Evolutionary conservation across 352 stramenopile genomes (phyloP), one percentile per base, ranked within the genome.

Genomic region (Peronospora tabacina): DNA sequence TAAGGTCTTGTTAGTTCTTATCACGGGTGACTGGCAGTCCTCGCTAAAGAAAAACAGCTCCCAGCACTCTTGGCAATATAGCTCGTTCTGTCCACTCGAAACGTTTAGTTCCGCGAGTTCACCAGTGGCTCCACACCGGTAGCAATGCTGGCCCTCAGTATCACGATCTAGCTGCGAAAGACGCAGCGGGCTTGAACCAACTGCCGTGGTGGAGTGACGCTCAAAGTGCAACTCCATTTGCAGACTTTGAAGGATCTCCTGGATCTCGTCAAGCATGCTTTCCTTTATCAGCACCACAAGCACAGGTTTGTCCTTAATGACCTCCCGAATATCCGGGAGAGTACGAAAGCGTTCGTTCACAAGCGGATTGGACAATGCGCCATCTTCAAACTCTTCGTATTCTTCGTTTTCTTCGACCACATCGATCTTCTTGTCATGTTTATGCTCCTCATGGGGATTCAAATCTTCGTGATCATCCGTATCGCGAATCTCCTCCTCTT

Each of bases 141-240:
- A 72, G 52, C 75, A 88, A 33, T 66, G 53, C 42, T 69, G 42
- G 7, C 42, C 62, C 26, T 56, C 67, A 15, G 52, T 58, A 22
- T 61, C 61, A 26, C 45, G 39, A n/a, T 38, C 49, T 22, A 42
- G 26, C 17, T 62, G 41, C 2, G 44, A 63, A 20, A 46, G n/a
- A 16, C 19, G 40, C 3, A 61, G 47, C 11, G 62, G 54, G 20
- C 33, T 62, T 0, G 56, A 75, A 45, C 78, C 78, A 49, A 83
- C 24, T 30, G 71, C 75, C 33, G 82, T 58, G 20, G 69, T 66
- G 19, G 78, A 89, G 62, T 87, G 78, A 15, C 78, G 75, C 52
- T 89, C 78, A 46, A 89, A 86, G 38, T 87, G 78, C 33, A 75
- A 46, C 50, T 86, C 78, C 75, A 89, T 89, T 59, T 89, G 75